Conservation (phyloP, 1,139 yeast genomes). For the Kurtzmaniella quercitrusa region DNA sequence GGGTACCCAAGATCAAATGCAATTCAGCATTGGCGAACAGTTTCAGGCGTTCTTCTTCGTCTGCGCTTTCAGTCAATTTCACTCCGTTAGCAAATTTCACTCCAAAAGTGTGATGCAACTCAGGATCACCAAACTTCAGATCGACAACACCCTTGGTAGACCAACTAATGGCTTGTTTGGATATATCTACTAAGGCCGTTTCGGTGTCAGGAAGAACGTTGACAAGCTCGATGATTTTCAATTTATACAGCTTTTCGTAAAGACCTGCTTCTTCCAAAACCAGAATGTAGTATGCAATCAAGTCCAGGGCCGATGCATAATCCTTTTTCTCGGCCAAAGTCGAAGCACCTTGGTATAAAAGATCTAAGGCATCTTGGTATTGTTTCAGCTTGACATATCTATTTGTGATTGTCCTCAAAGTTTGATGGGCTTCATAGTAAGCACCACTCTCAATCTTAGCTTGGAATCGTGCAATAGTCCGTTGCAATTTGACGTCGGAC, state of each 20-base stretch:
- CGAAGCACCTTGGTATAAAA: conserved; percentile 67
- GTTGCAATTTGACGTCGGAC: conserved; percentile 46
- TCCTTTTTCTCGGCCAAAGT: conserved; percentile 66
- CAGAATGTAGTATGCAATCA: conserved; percentile 69
- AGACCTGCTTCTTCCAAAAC: conserved; percentile 53
- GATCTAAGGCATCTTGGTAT: conserved; percentile 66
- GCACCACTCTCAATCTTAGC: conserved; percentile 70
- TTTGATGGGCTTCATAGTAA: conserved; percentile 93
- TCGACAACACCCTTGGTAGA: conserved; percentile 43
- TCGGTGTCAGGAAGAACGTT: conserved; percentile 57
- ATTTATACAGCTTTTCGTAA: conserved; percentile 29
- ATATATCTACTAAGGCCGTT: conserved; percentile 61
- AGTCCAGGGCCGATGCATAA: conserved; percentile 77
- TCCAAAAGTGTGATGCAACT: conserved; percentile 74
- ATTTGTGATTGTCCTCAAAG: conserved; percentile 81
- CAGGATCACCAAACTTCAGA: conserved; percentile 66
- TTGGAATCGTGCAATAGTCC: conserved; percentile 63
- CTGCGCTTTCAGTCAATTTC: conserved; percentile 5
- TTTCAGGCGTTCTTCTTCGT: conserved; percentile 29
- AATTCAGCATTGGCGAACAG: conserved; percentile 43
- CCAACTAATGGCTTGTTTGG: conserved; percentile 66
- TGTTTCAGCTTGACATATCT: conserved; percentile 71
- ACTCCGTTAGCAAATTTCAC: conserved; percentile 45
- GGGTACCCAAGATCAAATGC: conserved; percentile 67
- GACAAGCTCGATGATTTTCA: conserved; percentile 30